Percentiles rank a stretch among this genome's conserved stretches.
Conservation (phyloP, 2,329 filamentous ascomycete species). For the Calonectria leucothoes region DNA sequence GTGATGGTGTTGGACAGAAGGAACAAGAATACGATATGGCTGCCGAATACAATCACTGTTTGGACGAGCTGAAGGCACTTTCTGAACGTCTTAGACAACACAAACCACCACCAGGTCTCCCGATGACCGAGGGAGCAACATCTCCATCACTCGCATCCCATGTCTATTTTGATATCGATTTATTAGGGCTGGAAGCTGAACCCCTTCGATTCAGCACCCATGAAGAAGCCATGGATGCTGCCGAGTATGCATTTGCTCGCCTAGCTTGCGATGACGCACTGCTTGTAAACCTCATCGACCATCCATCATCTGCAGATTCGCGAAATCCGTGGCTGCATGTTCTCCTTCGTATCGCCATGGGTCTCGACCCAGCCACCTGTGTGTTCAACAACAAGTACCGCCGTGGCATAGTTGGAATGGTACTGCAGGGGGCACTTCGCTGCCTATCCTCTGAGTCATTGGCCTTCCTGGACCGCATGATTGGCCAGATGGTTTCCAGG, state of each 20-base stretch:
- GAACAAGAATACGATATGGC: neutral
- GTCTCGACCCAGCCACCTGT: neutral
- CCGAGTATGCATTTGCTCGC: neutral
- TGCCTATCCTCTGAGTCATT: neutral
- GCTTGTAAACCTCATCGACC: neutral
- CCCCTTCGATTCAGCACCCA: neutral
- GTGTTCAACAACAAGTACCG: neutral
- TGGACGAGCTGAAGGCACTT: neutral
- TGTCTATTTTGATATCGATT: neutral
- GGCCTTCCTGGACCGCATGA: neutral
- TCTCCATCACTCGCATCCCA: neutral
- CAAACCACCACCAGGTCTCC: neutral
- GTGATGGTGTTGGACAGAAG: neutral
- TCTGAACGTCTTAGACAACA: neutral
- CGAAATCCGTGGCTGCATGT: neutral
- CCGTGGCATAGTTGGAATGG: neutral
- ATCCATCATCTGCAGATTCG: neutral
- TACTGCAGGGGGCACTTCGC: neutral
- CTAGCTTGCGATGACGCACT: neutral
- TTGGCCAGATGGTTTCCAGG: neutral
- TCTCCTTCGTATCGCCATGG: neutral
- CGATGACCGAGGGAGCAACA: neutral
- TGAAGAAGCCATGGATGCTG: neutral
- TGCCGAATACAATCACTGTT: neutral
- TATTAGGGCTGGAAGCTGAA: neutral